phyloP scores from a whole-genome alignment of 2,329 filamentous ascomycete species.

The Fusarium illudens region DNA sequence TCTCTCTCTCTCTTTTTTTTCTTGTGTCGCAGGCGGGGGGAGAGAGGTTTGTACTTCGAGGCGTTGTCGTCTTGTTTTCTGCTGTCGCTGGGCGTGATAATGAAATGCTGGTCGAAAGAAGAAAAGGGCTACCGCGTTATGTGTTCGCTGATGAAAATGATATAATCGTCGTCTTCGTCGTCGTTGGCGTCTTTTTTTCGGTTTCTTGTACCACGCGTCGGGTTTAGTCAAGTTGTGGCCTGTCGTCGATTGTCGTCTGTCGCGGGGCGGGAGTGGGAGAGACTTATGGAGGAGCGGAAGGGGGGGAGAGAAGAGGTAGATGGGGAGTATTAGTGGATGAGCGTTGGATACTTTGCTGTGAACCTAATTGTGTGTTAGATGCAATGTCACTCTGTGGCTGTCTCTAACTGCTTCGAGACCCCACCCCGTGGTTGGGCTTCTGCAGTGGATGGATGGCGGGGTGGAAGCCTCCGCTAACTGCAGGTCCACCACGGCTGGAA shows the following conservation, averaged over 20 bases:
- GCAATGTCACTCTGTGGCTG: not conserved
- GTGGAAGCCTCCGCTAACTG: constrained; percentile 10
- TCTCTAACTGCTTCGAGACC: constrained; percentile 6
- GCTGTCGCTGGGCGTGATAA: not conserved
- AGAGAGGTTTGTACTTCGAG: too few species aligned
- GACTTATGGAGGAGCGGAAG: constrained; percentile 15
- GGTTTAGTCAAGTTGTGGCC: constrained; percentile 3
- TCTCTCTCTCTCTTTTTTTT: too few species aligned
- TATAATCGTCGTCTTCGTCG: not conserved
- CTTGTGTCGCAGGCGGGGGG: too few species aligned
- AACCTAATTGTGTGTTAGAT: not conserved
- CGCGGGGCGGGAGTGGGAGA: constrained; percentile 30
- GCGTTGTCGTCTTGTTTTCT: too few species aligned
- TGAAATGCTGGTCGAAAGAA: not conserved
- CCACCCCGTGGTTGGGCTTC: not conserved
- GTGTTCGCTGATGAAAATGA: not conserved
- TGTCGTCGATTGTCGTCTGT: constrained; percentile 22
- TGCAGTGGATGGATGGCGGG: not conserved
- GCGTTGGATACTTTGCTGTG: accelerated
- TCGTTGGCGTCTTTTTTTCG: not conserved
- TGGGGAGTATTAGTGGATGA: not conserved
- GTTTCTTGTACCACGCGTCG: not conserved
- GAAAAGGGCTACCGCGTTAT: not conserved
- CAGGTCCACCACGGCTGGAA: constrained; percentile 5
- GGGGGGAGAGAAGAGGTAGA: constrained; percentile 10